These are phyloP conservation scores for Helianthus annuus DNA, from an alignment of 129 eudicot species.

Conservation along the genomic window HanXRQr2.0-SUNRISE NC_035443.2:181512809-181513308, in stretches of 20 bases:
- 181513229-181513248: slow-evolving; percentile 3
- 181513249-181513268: background rate
- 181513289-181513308: too few species aligned
- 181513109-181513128: slow-evolving; percentile 3
- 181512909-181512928: too few species aligned
- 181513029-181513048: slow-evolving; percentile 25
- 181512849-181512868: background rate
- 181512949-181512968: slow-evolving; percentile 6
- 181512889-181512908: slow-evolving; percentile 15
- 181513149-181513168: background rate
- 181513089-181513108: slow-evolving; percentile 7
- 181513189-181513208: slow-evolving; percentile 1
- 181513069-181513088: slow-evolving; percentile 10
- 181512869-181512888: slow-evolving; percentile 6
- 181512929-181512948: too few species aligned
- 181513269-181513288: too few species aligned
- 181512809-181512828: background rate
- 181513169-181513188: slow-evolving; percentile 3
- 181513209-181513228: slow-evolving; percentile 20
- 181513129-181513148: background rate
- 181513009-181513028: slow-evolving; percentile 23
- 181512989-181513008: slow-evolving; percentile 6
- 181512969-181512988: background rate
- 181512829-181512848: background rate
- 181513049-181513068: slow-evolving; percentile 1